phyloP scores from a whole-genome alignment of 176 grass and related monocot species.

The Paspalum notatum region DNA sequence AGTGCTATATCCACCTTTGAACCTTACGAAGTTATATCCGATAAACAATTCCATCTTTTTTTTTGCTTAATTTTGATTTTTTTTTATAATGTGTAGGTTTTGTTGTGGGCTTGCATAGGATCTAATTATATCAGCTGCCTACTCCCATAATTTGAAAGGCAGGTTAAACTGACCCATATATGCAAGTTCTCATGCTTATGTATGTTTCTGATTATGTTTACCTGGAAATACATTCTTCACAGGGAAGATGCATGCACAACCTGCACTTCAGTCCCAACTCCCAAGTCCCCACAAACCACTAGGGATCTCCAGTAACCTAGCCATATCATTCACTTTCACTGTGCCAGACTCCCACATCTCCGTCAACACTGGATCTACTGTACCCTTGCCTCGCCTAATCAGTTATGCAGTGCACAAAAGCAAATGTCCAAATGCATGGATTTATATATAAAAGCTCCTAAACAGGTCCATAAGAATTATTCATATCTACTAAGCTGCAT shows the following conservation, averaged over 20 bases:
- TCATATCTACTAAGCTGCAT: slow-evolving; percentile 18
- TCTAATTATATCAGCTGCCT: neutral
- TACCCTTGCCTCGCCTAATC: neutral
- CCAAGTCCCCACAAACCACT: neutral
- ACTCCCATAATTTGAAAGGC: neutral
- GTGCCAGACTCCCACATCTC: neutral
- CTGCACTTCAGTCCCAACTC: neutral
- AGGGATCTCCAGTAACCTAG: slow-evolving; percentile 11
- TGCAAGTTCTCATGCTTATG: neutral
- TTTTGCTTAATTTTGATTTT: no score
- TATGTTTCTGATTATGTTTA: neutral
- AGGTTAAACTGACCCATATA: neutral
- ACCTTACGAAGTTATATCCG: neutral
- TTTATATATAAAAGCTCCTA: neutral
- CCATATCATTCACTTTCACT: neutral
- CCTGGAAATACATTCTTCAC: neutral
- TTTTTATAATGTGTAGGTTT: neutral
- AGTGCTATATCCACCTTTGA: neutral
- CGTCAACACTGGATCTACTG: slow-evolving; percentile 5
- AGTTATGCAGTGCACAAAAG: slow-evolving; percentile 7
- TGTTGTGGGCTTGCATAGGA: neutral
- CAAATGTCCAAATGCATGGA: neutral
- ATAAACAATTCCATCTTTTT: no score
- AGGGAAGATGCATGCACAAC: slow-evolving; percentile 14
- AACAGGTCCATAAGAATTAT: slow-evolving; percentile 8